Evolutionary conservation across 208 protist genomes (phyloP).

Genomic region (Zelonia costaricensis): DNA sequence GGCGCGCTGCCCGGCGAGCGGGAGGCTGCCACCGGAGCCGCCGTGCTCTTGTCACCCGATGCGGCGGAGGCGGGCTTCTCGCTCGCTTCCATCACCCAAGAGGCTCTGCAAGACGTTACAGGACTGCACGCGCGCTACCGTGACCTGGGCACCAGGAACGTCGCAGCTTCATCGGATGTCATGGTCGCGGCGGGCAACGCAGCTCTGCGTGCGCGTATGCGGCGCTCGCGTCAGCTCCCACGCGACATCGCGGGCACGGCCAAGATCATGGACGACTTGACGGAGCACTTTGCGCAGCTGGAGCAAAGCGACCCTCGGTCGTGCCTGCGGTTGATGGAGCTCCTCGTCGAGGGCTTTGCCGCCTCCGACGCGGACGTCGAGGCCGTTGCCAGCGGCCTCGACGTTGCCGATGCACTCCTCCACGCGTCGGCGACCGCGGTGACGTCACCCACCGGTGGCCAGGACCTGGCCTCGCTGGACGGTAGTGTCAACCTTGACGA

Average conservation of each 20-base stretch:
- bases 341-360: slow-evolving; percentile 22
- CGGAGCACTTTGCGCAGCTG: slow-evolving; percentile 16
- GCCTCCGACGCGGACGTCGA: slow-evolving; percentile 12
- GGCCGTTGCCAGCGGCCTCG: slow-evolving; percentile 10
- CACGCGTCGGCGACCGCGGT: background rate
- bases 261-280: slow-evolving; percentile 14
- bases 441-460: background rate
- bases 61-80: background rate
- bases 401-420: slow-evolving; percentile 13
- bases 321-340: slow-evolving; percentile 18
- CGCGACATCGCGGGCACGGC: slow-evolving; percentile 9
- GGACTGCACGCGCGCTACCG: slow-evolving; percentile 5
- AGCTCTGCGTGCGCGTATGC: slow-evolving; percentile 4
- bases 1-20: too few relatives aligned
- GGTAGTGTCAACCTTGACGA: too few relatives aligned
- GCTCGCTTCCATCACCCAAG: slow-evolving; percentile 2
- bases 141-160: background rate
- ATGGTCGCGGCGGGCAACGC: background rate
- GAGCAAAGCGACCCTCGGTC: slow-evolving; percentile 7
- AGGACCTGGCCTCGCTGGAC: too few relatives aligned
- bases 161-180: background rate
- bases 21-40: too few relatives aligned
- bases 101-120: slow-evolving; percentile 17
- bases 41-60: too few relatives aligned
- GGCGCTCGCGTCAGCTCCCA: slow-evolving; percentile 15